Base-by-base conservation (phyloP, 2,329 filamentous ascomycete species). In the Arthroderma uncinatum region DNA sequence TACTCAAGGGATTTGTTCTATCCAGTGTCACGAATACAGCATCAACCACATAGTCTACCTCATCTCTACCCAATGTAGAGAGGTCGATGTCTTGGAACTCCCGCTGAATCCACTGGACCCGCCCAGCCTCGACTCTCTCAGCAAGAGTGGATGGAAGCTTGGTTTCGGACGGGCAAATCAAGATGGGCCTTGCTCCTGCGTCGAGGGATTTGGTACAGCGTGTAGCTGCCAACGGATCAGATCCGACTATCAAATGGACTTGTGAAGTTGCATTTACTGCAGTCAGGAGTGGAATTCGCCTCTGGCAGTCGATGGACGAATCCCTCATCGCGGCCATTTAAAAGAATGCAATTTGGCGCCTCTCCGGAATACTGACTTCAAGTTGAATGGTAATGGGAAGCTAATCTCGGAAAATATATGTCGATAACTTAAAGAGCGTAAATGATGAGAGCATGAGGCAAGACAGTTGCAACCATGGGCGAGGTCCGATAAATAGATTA, bases 11-110 rank as follows among this genome's bases (percentile, higher is more conserved):
- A 69, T 78, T 72, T 60, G 73, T 78, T 37, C 74, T 73, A 39
- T 77, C 77, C 23, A 76, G 66, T 0, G 90, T 95, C 37, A 97
- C 84, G 71, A 97, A 97, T 39, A 98, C 93, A 57, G 87, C 87
- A 70, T 98, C 93, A 14, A 95, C 92, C 3, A 94, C 82, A 56
- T 74, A 68, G 61, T 82, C 84, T 8, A 95, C 84, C 58, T 94
- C 89, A 40, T 82, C 79, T 54, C 93, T 80, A n/a, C 93, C 93
- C 1, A 95, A 74, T 0, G 77, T 82, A 40, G 83, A 83, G 55
- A 96, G 71, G 68, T 96, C 86, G 0, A 75, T 73, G 37, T 92
- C 85, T 54, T 81, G 70, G 64, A 96, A 95, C 0, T 74, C 68
- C 37, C 71, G 66, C 54, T 65, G 67, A 4, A 78, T 60, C 72